Base-by-base conservation (phyloP, 768 basidiomycete species). In the Lentinula aciculospora region DNA sequence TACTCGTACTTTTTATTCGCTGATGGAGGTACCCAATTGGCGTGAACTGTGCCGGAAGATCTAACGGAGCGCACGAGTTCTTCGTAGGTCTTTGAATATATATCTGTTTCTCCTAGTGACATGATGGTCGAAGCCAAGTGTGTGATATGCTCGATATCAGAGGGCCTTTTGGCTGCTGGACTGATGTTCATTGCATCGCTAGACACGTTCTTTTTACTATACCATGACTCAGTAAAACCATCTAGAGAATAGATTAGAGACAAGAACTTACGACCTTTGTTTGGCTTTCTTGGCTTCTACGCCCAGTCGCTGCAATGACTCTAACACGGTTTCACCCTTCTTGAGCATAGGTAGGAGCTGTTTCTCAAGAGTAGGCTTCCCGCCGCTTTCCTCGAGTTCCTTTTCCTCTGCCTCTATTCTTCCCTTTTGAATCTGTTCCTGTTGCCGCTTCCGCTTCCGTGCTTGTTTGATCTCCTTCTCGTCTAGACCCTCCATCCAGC, bases 401-500 rank as follows among this genome's bases (percentile, higher is more conserved):
- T 76, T 76, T 69, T 92, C 89, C 69, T 95, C 89, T 2, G 84
- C 84, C 63, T 79, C 73, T 59, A 84, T 77, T 67, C 81, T 84
- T 66, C 88, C 83, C 71, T 68, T 79, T 70, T 94, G 88, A 61
- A 80, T 71, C 64, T 81, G 83, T 64, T 94, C 92, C 63, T 85
- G 85, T 57, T 83, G 81, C 58, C 84, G 80, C 70, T 96, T 93
- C 53, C 80, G 82, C 59, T 81, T 81, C 36, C 88, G 73, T 23
- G 96, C 95, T 61, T 81, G 78, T 72, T 88, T 89, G 64, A 99
- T 96, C 62, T 88, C 91, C 59, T 77, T 79, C 65, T 96, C 94
- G 64, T 87, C 88, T 34, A 95, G 62, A 1, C 84, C 86, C n/a
- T 94, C 91, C 83, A 99, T 89, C 97, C 97, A 99, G 32, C 83